These are phyloP conservation scores for Sporothrix mexicana DNA, from an alignment of 2,329 filamentous ascomycete genomes.

Conservation along the genomic window DNA sequence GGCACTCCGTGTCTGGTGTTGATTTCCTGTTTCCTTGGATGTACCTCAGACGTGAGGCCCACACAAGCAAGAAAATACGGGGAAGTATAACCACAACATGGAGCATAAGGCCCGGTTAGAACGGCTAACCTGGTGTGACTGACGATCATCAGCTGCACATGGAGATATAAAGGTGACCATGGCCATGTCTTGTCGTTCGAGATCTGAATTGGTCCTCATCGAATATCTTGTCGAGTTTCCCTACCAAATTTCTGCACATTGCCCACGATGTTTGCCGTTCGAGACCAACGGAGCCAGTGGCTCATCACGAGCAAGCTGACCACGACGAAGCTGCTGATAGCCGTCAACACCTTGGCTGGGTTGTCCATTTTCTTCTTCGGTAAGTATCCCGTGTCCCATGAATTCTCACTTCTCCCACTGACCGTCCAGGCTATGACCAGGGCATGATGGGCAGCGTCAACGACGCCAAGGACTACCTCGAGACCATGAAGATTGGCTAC, in stretches of 20 bases:
- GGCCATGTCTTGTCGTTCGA: no score
- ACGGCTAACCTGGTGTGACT: background rate
- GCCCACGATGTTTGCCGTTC: background rate
- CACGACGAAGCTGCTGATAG: background rate
- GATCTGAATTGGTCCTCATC: no score
- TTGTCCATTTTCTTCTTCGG: constrained; percentile 10
- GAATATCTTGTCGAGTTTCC: background rate
- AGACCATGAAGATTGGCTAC: constrained; percentile 1
- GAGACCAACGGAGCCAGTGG: background rate
- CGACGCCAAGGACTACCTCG: background rate
- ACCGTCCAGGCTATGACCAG: background rate
- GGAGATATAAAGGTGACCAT: background rate
- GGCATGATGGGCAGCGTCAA: constrained; percentile 10
- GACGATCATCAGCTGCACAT: no score
- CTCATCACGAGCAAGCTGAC: constrained; percentile 4
- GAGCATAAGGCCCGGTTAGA: background rate
- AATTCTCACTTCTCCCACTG: background rate
- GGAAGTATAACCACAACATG: background rate
- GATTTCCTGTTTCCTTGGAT: no score
- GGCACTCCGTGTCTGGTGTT: background rate
- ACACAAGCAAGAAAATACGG: background rate
- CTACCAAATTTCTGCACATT: background rate
- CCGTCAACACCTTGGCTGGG: background rate
- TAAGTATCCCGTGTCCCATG: background rate
- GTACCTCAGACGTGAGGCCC: no score